Evolutionary conservation across 2,329 filamentous ascomycete species (phyloP).

Genomic region (Akanthomyces uredinophilus): DNA sequence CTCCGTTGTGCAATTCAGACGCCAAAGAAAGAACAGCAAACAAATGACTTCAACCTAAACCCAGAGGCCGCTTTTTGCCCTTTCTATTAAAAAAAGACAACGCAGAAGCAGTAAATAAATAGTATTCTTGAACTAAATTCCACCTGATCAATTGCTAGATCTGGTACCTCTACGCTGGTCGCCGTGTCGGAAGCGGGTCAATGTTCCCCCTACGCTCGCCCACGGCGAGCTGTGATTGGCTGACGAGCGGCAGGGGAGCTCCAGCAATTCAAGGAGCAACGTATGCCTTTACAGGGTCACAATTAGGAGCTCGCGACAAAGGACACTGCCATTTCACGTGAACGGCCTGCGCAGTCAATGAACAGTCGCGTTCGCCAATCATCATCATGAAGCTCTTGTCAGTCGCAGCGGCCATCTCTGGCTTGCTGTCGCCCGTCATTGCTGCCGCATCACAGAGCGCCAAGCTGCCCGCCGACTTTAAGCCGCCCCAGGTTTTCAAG

Average conservation of each 20-base stretch:
- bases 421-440: slow-evolving; percentile 48
- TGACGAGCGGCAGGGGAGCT: slow-evolving; percentile 24
- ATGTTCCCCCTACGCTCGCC: slow-evolving; percentile 2
- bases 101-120: too few species aligned
- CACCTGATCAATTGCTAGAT: too few species aligned
- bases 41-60: too few species aligned
- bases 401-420: slow-evolving; percentile 53
- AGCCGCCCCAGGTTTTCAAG: slow-evolving; percentile 85
- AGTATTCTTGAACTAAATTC: too few species aligned
- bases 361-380: slow-evolving; percentile 23
- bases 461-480: slow-evolving; percentile 64
- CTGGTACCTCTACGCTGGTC: too few species aligned
- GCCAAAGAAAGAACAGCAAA: too few species aligned
- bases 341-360: slow-evolving; percentile 30
- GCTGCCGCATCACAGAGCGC: slow-evolving; percentile 39
- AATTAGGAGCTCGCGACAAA: slow-evolving; percentile 16
- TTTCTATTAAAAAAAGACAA: too few species aligned
- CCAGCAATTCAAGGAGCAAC: slow-evolving; percentile 28
- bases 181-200: slow-evolving; percentile 7
- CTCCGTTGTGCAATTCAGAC: too few species aligned
- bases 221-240: slow-evolving; percentile 23
- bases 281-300: slow-evolving; percentile 29
- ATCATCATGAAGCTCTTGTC: slow-evolving; percentile 39
- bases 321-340: slow-evolving; percentile 17
- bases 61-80: too few species aligned